A percentile compares a stretch with the other conserved stretches of the same genome.
Conservation (phyloP, 495 filamentous ascomycete genomes). For the Parachaetomium inaequale region DNA sequence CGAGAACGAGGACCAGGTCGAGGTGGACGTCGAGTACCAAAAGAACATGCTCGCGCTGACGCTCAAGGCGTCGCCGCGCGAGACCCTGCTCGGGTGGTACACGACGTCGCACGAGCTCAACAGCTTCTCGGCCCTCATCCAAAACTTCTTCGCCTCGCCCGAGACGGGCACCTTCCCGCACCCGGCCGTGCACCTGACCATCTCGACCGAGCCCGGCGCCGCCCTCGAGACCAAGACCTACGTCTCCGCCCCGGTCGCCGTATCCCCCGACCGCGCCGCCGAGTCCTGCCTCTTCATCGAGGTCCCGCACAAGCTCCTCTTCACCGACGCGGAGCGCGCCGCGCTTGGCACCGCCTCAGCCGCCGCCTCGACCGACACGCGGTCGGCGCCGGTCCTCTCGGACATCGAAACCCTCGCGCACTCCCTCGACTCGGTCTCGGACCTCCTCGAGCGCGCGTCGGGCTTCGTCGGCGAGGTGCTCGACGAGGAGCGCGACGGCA, state of each 20-base stretch:
- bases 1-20: slow-evolving; percentile 96
- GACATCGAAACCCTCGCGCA: slow-evolving; percentile 86
- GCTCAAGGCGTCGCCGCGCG: slow-evolving; percentile 87
- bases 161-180: slow-evolving; percentile 95
- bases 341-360: slow-evolving; percentile 81
- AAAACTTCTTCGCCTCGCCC: slow-evolving; percentile 98
- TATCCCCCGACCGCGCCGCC: slow-evolving; percentile 87
- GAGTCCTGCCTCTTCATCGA: slow-evolving; percentile 96
- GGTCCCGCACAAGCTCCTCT: slow-evolving; percentile 81
- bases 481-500: slow-evolving; percentile 60
- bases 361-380: slow-evolving; percentile 73
- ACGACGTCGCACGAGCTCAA: slow-evolving; percentile 93
- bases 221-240: slow-evolving; percentile 85
- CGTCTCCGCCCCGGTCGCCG: slow-evolving; percentile 90
- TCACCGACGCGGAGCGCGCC: slow-evolving; percentile 86
- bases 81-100: slow-evolving; percentile 96
- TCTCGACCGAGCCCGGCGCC: slow-evolving; percentile 79
- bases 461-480: slow-evolving; percentile 83
- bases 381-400: slow-evolving; percentile 65
- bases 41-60: slow-evolving; percentile 96
- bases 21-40: slow-evolving; percentile 99
- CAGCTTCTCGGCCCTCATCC: slow-evolving; percentile 95
- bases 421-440: slow-evolving; percentile 77
- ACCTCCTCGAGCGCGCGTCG: slow-evolving; percentile 82
- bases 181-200: slow-evolving; percentile 92